phyloP scores from a whole-genome alignment of 768 basidiomycete genomes.

The Tephrocybe sp. region DNA sequence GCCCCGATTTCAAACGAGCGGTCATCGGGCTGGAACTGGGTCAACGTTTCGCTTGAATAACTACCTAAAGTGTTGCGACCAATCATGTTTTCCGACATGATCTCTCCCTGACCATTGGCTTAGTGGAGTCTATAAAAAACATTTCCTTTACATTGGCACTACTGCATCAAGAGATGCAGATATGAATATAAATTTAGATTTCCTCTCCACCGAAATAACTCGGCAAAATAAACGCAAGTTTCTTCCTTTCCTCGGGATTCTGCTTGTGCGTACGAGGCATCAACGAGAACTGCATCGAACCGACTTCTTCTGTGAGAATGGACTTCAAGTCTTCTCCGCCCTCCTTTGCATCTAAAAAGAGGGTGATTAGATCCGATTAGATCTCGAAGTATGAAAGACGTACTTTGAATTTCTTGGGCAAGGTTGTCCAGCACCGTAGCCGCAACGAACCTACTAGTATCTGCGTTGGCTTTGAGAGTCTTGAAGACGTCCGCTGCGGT shows the following conservation, averaged over 20 bases:
- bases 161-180: no score
- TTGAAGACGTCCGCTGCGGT: slow-evolving; percentile 91
- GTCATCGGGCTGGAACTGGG: no score
- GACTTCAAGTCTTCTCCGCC: slow-evolving; percentile 45
- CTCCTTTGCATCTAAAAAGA: slow-evolving; percentile 9
- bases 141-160: no score
- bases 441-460: slow-evolving; percentile 76
- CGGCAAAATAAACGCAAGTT: slow-evolving; percentile 40
- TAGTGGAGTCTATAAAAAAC: no score
- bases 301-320: slow-evolving; percentile 52
- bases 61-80: no score
- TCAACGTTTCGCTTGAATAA: no score
- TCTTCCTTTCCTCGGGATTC: slow-evolving; percentile 60
- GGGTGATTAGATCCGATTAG: neutral
- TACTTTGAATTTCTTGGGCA: slow-evolving; percentile 5
- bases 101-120: no score
- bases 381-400: neutral
- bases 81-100: no score
- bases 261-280: slow-evolving; percentile 66
- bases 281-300: slow-evolving; percentile 84
- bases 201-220: slow-evolving; percentile 8
- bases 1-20: no score
- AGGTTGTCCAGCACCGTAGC: slow-evolving; percentile 70
- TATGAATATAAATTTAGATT: neutral
- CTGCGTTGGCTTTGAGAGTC: slow-evolving; percentile 83